These are phyloP conservation scores for Penstemon eatonii DNA, from an alignment of 257 asterid species.

Conservation along the genomic window DNA sequence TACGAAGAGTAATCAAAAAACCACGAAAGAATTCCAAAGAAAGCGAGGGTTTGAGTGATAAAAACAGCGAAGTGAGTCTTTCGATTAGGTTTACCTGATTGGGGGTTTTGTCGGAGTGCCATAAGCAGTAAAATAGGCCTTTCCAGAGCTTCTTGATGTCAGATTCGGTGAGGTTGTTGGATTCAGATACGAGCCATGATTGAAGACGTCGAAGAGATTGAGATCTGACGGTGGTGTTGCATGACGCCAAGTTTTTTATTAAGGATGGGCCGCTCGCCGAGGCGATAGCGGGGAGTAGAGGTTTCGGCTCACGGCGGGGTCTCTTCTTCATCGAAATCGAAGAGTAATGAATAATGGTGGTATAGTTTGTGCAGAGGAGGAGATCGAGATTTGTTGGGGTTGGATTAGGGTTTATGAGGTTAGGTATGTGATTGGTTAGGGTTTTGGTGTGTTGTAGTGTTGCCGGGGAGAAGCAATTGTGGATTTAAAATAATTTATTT, in stretches of 20 bases:
- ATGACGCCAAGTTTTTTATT: constrained; percentile 71
- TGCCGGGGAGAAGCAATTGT: no score
- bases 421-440: no score
- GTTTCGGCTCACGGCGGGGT: constrained; percentile 58
- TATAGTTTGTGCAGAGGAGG: no score
- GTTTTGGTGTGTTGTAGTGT: no score
- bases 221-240: constrained; percentile 72
- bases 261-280: constrained; percentile 57
- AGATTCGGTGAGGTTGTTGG: constrained; percentile 51
- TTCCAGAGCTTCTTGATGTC: constrained; percentile 89
- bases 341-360: background rate
- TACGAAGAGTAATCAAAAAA: constrained; percentile 64
- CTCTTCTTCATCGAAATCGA: constrained; percentile 68
- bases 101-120: constrained; percentile 89
- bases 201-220: constrained; percentile 67
- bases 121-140: constrained; percentile 83
- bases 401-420: no score
- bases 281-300: constrained; percentile 43
- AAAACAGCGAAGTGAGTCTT: constrained; percentile 58
- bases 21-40: constrained; percentile 63
- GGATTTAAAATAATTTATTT: no score
- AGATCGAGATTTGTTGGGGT: no score
- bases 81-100: constrained; percentile 67
- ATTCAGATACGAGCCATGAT: constrained; percentile 58
- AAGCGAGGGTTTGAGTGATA: constrained; percentile 52